Conservation (phyloP, 2,329 filamentous ascomycete genomes). For the Aspergillus texensis region DNA sequence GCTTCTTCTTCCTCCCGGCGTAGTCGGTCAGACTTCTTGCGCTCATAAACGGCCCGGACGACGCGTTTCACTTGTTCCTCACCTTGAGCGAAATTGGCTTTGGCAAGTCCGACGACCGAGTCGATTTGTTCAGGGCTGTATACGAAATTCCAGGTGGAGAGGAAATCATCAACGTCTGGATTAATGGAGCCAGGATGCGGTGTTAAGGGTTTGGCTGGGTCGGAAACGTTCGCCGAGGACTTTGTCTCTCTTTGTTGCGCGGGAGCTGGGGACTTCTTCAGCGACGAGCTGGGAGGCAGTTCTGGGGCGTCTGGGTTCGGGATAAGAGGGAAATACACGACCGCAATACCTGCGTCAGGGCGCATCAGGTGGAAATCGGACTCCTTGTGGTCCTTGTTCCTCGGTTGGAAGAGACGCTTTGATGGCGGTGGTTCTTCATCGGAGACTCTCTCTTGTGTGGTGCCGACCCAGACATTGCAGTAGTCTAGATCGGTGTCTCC, state of each 20-base stretch:
- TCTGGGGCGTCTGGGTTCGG: conserved; percentile 63
- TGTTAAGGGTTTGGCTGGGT: conserved; percentile 25
- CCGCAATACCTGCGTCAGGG: conserved; percentile 79
- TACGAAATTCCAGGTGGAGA: conserved; percentile 97
- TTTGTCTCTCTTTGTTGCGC: conserved; percentile 25
- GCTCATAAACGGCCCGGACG: conserved; percentile 86
- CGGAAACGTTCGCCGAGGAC: conserved; percentile 17
- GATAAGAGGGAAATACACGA: conserved; percentile 89
- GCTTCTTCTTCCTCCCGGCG: conserved; percentile 31
- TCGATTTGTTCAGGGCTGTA: conserved; percentile 92
- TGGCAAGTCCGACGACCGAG: conserved; percentile 76
- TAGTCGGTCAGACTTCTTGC: conserved; percentile 68
- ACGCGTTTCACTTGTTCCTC: conserved; percentile 75
- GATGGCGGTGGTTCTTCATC: conserved; percentile 56
- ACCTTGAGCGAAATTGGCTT: conserved; percentile 85
- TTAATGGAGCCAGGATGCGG: conserved; percentile 71
- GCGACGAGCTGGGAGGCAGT: conserved; percentile 25
- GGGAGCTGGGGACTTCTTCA: conserved; percentile 27
- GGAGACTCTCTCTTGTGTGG: conserved; percentile 70
- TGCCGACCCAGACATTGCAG: conserved; percentile 95
- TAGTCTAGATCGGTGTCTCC: conserved; percentile 68
- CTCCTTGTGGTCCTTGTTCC: conserved; percentile 60
- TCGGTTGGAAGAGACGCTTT: conserved; percentile 50
- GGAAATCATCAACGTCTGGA: conserved; percentile 78
- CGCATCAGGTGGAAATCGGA: conserved; percentile 71